Conservation (phyloP, 2,329 filamentous ascomycete genomes). For the Endocalyx cinctus region DNA sequence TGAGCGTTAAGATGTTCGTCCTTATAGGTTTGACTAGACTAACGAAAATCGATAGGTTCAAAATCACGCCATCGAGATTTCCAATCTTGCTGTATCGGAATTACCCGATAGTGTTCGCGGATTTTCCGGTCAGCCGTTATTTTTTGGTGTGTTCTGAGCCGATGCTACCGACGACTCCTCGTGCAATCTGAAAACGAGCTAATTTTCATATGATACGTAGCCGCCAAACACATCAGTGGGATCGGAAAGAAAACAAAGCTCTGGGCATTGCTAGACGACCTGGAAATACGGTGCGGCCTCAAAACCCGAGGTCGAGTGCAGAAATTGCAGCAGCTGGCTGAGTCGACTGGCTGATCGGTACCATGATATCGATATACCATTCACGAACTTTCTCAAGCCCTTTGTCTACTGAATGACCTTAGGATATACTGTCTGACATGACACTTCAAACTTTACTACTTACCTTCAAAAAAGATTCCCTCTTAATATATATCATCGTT, state of each 20-base stretch:
- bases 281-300: constrained; percentile 4
- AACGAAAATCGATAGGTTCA: constrained; percentile 3
- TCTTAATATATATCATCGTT: no score
- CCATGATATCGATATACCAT: neutral
- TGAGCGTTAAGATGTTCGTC: neutral
- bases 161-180: neutral
- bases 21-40: neutral
- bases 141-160: constrained; percentile 3
- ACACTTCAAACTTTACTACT: no score
- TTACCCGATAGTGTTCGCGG: constrained; percentile 2
- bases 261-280: constrained; percentile 4
- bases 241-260: constrained; percentile 4
- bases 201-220: neutral
- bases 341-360: neutral
- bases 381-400: neutral
- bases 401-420: no score
- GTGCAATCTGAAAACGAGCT: neutral
- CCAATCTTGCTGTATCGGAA: constrained; percentile 4
- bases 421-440: no score
- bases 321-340: constrained; percentile 3
- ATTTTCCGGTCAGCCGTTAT: constrained; percentile 4
- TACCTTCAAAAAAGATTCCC: no score
- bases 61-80: constrained; percentile 3
- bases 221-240: constrained; percentile 5
- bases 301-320: constrained; percentile 3